Percentiles rank a stretch among this genome's conserved stretches.
Conservation (phyloP, 1,284 basidiomycete genomes). For the Tylopilus sp. region DNA sequence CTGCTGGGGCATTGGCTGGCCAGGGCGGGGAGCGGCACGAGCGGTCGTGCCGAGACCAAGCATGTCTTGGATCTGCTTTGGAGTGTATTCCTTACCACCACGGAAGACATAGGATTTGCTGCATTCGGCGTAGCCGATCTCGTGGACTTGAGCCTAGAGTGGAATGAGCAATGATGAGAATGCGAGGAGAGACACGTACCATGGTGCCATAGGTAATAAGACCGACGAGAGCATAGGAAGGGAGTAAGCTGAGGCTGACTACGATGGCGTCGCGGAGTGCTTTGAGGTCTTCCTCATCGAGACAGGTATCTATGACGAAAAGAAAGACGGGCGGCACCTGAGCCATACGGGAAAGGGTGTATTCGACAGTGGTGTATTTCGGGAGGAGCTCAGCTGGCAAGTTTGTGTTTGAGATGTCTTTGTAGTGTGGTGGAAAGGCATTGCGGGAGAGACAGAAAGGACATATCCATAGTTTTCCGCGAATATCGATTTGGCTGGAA, state of each 20-base stretch:
- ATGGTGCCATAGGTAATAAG: conserved; percentile 97
- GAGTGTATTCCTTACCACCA: conserved; percentile 96
- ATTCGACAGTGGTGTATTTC: conserved; percentile 99
- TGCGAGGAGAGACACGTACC: conserved; percentile 46
- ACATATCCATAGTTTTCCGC: conserved; percentile 99
- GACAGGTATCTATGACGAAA: conserved; percentile 96
- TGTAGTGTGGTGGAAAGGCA: conserved; percentile 98
- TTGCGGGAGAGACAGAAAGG: conserved; percentile 97
- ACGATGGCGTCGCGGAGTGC: conserved; percentile 91
- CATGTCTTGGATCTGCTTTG: conserved; percentile 99
- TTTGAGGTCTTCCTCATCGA: conserved; percentile 95
- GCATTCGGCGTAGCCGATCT: conserved; percentile 95
- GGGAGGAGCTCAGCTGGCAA: conserved; percentile 93
- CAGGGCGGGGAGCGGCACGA: conserved; percentile 78
- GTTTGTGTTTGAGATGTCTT: conserved; percentile 97
- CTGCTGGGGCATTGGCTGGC: conserved; percentile 83
- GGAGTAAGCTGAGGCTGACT: conserved; percentile 89
- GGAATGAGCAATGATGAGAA: conserved; percentile 2
- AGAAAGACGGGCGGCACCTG: conserved; percentile 95
- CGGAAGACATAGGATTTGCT: conserved; percentile 99
- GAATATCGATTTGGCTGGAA: conserved; percentile 92
- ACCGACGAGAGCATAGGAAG: conserved; percentile 92
- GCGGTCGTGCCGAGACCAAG: conserved; percentile 78
- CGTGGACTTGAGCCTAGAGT: conserved; percentile 93
- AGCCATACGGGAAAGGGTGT: conserved; percentile 89